Percentiles rank a stretch among this genome's conserved stretches.
Conservation (phyloP, 1,139 yeast species). For the Saccharomyces hybrid region DNA sequence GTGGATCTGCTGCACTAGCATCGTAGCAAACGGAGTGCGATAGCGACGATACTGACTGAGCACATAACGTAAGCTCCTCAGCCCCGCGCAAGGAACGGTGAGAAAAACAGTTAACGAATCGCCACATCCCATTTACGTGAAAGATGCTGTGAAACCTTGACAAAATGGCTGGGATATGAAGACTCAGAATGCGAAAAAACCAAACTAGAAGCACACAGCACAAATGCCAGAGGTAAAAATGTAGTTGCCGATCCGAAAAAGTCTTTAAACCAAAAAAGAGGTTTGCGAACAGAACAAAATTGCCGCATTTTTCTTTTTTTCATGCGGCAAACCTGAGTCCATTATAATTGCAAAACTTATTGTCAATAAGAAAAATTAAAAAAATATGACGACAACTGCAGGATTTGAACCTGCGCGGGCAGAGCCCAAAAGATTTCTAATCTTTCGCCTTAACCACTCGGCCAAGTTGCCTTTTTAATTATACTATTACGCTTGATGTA, state of each 20-base stretch:
- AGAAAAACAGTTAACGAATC: not conserved
- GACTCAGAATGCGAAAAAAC: not conserved
- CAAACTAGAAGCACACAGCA: not conserved
- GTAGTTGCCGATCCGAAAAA: not conserved
- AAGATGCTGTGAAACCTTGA: not conserved
- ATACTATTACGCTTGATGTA: not conserved
- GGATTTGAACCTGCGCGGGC: constrained; percentile 37
- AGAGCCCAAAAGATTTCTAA: constrained; percentile 45
- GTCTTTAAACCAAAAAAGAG: not conserved
- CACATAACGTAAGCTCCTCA: not conserved
- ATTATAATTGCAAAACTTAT: too few species aligned
- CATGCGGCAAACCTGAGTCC: not conserved
- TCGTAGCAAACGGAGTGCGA: not conserved
- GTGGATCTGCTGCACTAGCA: not conserved
- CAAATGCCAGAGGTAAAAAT: not conserved
- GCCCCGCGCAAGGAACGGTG: not conserved
- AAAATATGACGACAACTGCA: constrained; percentile 30
- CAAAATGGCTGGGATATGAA: not conserved
- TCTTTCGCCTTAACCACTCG: constrained; percentile 33
- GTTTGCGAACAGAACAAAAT: not conserved
- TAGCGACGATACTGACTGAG: not conserved
- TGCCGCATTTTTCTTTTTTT: not conserved
- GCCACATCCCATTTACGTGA: not conserved
- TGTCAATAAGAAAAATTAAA: not conserved
- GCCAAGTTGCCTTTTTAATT: not conserved